Evolutionary conservation across 2,329 filamentous ascomycete genomes (phyloP).

Genomic region (Myotisia sp.): DNA sequence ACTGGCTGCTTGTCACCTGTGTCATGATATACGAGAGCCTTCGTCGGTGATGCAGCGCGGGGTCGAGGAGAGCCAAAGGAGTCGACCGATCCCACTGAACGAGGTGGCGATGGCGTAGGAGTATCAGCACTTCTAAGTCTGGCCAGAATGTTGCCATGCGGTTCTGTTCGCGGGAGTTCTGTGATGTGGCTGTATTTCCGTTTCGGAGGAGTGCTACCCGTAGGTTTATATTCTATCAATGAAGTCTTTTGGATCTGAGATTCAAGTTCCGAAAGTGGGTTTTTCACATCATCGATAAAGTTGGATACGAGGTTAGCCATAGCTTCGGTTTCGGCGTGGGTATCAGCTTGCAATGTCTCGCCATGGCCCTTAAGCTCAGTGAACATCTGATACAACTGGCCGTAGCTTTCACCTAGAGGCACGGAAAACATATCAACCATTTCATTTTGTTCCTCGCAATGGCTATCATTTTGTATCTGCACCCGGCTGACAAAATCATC

Average conservation of each 20-base stretch:
- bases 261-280: constrained; percentile 58
- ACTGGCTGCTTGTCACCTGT: constrained; percentile 22
- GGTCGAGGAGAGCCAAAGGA: constrained; percentile 12
- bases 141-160: constrained; percentile 44
- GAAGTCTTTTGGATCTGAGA: constrained; percentile 49
- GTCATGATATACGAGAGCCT: constrained; percentile 41
- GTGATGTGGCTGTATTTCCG: constrained; percentile 67
- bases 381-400: constrained; percentile 56
- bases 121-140: constrained; percentile 32
- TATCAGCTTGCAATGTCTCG: constrained; percentile 52
- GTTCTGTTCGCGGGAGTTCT: constrained; percentile 59
- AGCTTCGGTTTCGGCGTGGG: constrained; percentile 45
- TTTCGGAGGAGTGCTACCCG: constrained; percentile 75
- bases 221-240: constrained; percentile 68
- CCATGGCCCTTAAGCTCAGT: constrained; percentile 54
- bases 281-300: constrained; percentile 45
- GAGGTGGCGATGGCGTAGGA: constrained; percentile 12
- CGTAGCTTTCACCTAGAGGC: constrained; percentile 59
- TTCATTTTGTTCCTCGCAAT: constrained; percentile 55
- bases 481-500: constrained; percentile 83
- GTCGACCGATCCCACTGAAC: constrained; percentile 1
- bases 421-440: constrained; percentile 52
- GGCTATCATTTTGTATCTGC: constrained; percentile 61
- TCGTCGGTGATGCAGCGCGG: constrained; percentile 30
- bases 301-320: constrained; percentile 49